These are phyloP conservation scores for Saturnispora serradocipensis DNA, from an alignment of 805 yeast species.

Conservation along the genomic window DNA sequence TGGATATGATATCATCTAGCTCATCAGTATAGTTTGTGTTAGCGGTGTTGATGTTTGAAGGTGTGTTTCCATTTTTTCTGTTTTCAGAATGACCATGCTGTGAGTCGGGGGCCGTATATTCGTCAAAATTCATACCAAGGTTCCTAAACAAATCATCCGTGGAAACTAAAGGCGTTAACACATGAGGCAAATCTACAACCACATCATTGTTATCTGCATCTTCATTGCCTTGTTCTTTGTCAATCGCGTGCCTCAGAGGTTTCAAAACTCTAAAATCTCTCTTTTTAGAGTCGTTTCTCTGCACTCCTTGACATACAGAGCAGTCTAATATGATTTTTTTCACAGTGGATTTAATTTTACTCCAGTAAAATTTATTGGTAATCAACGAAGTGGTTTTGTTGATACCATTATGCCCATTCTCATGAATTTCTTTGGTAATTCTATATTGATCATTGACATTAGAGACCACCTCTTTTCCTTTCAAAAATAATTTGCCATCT, in stretches of 20 bases:
- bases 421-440: slow-evolving; percentile 64
- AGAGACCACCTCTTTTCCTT: slow-evolving; percentile 61
- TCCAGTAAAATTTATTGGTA: slow-evolving; percentile 83
- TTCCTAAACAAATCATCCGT: slow-evolving; percentile 7
- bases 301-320: slow-evolving; percentile 51
- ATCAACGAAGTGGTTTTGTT: slow-evolving; percentile 76
- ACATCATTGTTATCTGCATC: background rate
- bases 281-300: background rate
- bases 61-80: background rate
- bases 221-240: background rate
- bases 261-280: slow-evolving; percentile 1
- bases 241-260: background rate
- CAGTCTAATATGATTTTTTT: slow-evolving; percentile 71
- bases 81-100: background rate
- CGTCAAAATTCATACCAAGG: slow-evolving; percentile 8
- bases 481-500: slow-evolving; percentile 62
- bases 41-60: background rate
- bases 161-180: slow-evolving; percentile 6
- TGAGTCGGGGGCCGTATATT: slow-evolving; percentile 1
- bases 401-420: slow-evolving; percentile 69
- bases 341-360: slow-evolving; percentile 81
- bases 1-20: slow-evolving; percentile 5
- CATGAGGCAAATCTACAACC: slow-evolving; percentile 3
- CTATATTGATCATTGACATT: slow-evolving; percentile 67
- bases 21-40: slow-evolving; percentile 4